These are phyloP conservation scores for Clonostachys rhizophaga DNA, from an alignment of 2,329 filamentous ascomycete species.

Conservation along the genomic window DNA sequence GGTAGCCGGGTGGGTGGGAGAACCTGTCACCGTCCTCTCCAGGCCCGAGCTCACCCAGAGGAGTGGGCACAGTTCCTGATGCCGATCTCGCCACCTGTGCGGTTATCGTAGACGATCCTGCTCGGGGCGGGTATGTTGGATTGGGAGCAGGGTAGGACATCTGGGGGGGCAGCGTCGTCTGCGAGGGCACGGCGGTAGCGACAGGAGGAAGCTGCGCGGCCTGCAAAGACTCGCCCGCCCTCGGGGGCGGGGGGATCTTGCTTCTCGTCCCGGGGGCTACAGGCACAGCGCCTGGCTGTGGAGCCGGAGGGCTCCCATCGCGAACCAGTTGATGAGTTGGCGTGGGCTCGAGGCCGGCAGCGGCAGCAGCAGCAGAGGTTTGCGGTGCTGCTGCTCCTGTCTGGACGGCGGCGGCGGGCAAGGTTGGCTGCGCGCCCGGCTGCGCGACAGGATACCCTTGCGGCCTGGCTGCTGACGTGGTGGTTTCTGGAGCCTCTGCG, in stretches of 20 bases:
- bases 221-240: slow-evolving; percentile 39
- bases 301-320: slow-evolving; percentile 39
- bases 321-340: slow-evolving; percentile 22
- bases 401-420: slow-evolving; percentile 24
- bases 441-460: slow-evolving; percentile 32
- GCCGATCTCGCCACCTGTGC: slow-evolving; percentile 1
- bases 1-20: slow-evolving; percentile 49
- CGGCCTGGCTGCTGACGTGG: slow-evolving; percentile 8
- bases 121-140: slow-evolving; percentile 26
- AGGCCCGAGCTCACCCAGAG: background rate
- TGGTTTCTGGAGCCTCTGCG: slow-evolving; percentile 7
- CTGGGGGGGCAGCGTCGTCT: slow-evolving; percentile 37
- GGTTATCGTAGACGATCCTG: slow-evolving; percentile 30
- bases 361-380: background rate
- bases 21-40: slow-evolving; percentile 16
- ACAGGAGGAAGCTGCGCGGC: slow-evolving; percentile 25
- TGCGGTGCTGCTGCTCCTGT: background rate
- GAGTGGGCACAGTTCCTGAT: background rate
- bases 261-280: slow-evolving; percentile 21
- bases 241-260: slow-evolving; percentile 44
- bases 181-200: slow-evolving; percentile 11
- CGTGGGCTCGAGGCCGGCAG: slow-evolving; percentile 31
- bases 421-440: slow-evolving; percentile 38
- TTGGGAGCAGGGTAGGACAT: slow-evolving; percentile 46
- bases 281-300: slow-evolving; percentile 54